Conservation (phyloP, 495 filamentous ascomycete species). For the Podospora conica region DNA sequence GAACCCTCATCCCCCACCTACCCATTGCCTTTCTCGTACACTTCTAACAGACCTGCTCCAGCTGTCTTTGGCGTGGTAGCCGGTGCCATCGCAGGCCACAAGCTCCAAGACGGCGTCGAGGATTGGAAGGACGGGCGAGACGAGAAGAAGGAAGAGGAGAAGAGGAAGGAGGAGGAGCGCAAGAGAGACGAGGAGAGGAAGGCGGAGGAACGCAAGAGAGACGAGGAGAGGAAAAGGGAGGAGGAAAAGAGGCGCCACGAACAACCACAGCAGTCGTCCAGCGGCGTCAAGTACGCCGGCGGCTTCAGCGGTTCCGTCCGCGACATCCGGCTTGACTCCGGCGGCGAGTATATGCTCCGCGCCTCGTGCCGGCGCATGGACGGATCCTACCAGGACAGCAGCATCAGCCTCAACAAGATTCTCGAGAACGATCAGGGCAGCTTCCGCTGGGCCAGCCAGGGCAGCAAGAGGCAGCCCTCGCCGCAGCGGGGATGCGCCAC, state of each 20-base stretch:
- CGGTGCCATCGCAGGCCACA: slow-evolving; percentile 34
- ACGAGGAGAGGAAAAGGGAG: slow-evolving; percentile 27
- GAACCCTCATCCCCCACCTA: not conserved
- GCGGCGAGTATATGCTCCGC: slow-evolving; percentile 28
- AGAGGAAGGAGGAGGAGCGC: slow-evolving; percentile 1
- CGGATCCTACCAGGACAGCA: slow-evolving; percentile 25
- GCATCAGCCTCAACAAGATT: slow-evolving; percentile 29
- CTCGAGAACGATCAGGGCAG: slow-evolving; percentile 29
- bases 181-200: slow-evolving; percentile 23
- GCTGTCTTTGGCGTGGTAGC: slow-evolving; percentile 29
- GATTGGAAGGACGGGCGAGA: slow-evolving; percentile 35
- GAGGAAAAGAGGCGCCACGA: slow-evolving; percentile 9
- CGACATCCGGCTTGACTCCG: slow-evolving; percentile 28
- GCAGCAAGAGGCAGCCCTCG: not conserved
- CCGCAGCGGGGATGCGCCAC: not conserved
- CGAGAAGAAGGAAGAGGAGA: slow-evolving; percentile 25
- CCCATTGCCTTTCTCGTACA: not conserved
- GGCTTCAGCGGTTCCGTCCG: slow-evolving; percentile 29
- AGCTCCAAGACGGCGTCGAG: slow-evolving; percentile 31
- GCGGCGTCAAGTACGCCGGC: slow-evolving; percentile 20
- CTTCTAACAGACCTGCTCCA: not conserved
- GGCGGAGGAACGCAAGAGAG: slow-evolving; percentile 7
- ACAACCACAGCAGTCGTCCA: not conserved
- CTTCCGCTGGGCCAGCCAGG: slow-evolving; percentile 24
- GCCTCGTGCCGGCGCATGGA: slow-evolving; percentile 27